These are phyloP conservation scores for Leptographium flavum DNA, from an alignment of 2,329 filamentous ascomycete species.

Conservation along the genomic window DNA sequence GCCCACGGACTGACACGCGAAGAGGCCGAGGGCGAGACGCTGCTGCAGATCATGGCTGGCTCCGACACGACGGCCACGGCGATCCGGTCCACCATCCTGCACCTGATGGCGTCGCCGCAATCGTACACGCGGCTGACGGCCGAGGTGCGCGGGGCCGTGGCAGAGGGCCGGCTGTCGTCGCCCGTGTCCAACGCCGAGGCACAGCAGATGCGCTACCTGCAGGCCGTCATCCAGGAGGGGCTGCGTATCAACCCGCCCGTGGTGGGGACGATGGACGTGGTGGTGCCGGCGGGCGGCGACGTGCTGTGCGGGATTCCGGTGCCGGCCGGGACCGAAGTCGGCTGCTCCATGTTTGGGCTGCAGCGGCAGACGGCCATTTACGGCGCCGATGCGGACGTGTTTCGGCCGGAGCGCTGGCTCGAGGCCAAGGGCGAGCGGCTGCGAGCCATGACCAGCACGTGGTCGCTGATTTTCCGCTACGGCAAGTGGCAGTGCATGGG, in stretches of 20 bases:
- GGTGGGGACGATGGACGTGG: slow-evolving; percentile 15
- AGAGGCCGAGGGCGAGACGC: slow-evolving; percentile 28
- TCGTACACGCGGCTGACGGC: slow-evolving; percentile 12
- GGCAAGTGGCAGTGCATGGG: slow-evolving; percentile 27
- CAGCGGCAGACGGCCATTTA: slow-evolving; percentile 19
- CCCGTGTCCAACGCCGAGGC: slow-evolving; percentile 22
- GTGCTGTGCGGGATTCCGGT: slow-evolving; percentile 24
- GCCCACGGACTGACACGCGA: slow-evolving; percentile 22
- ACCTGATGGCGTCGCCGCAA: slow-evolving; percentile 14
- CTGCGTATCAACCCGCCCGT: slow-evolving; percentile 32
- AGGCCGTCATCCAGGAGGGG: slow-evolving; percentile 34
- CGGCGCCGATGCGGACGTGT: slow-evolving; percentile 24
- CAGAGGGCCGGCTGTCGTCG: slow-evolving; percentile 15
- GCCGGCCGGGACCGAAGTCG: slow-evolving; percentile 31
- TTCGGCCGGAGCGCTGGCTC: slow-evolving; percentile 31
- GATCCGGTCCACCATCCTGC: slow-evolving; percentile 15
- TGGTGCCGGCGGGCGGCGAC: slow-evolving; percentile 23
- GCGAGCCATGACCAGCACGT: slow-evolving; percentile 13
- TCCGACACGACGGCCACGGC: slow-evolving; percentile 18
- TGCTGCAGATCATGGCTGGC: slow-evolving; percentile 22
- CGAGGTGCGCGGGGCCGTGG: slow-evolving; percentile 21
- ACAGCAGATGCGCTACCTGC: slow-evolving; percentile 28
- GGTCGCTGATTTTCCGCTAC: slow-evolving; percentile 24
- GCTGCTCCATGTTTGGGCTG: slow-evolving; percentile 26
- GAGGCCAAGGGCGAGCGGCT: neutral